Conservation (phyloP, 352 stramenopile species). For the Pythium aquatile region DNA sequence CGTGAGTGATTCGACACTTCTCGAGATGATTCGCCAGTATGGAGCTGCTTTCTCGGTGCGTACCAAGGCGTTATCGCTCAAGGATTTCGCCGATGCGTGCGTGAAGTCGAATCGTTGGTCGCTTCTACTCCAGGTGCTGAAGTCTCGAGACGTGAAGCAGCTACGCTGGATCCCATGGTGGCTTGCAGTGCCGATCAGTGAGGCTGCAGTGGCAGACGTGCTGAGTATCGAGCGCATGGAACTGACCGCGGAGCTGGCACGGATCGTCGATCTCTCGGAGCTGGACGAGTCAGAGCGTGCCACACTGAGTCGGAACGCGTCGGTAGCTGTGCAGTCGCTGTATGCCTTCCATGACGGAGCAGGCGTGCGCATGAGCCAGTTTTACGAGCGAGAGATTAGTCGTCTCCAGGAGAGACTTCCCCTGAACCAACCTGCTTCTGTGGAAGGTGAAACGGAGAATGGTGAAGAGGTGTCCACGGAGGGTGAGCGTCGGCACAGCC, state of each 20-base stretch:
- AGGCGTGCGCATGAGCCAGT: constrained; percentile 1
- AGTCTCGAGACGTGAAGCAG: neutral
- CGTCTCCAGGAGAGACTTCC: neutral
- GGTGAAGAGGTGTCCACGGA: neutral
- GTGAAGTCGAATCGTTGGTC: constrained; percentile 10
- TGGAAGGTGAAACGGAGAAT: neutral
- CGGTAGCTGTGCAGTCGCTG: constrained; percentile 4
- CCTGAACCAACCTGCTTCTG: neutral
- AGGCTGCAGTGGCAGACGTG: neutral
- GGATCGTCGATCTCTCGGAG: constrained; percentile 2
- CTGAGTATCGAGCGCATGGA: constrained; percentile 10
- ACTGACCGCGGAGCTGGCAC: neutral
- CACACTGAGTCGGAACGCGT: constrained; percentile 7
- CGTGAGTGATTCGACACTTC: constrained; percentile 4
- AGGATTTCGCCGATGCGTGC: neutral
- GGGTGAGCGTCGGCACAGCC: too few relatives aligned
- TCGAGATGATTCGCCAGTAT: constrained; percentile 2
- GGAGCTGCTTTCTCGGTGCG: constrained; percentile 4
- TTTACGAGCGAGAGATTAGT: constrained; percentile 7
- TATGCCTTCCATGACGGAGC: constrained; percentile 1
- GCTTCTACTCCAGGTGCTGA: constrained; percentile 13
- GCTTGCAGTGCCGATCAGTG: constrained; percentile 7
- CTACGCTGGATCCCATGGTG: neutral
- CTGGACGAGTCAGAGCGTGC: neutral
- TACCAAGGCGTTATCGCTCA: neutral